Conservation (phyloP, 1,139 yeast genomes). For the Hansenula sp. region DNA sequence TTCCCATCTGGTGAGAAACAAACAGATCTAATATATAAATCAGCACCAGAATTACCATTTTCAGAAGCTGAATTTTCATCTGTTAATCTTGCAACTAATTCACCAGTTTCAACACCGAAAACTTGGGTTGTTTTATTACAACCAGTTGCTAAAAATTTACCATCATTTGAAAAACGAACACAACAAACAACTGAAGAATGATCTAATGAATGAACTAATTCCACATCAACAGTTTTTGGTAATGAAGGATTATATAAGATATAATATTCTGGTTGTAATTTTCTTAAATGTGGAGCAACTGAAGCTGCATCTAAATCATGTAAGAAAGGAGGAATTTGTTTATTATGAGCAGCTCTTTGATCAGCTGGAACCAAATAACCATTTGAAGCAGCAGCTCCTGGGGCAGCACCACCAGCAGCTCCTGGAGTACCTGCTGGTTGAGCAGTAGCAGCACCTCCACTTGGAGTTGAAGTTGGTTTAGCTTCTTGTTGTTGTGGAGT, state of each 20-base stretch:
- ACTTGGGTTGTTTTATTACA: constrained; percentile 96
- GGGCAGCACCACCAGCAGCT: constrained; percentile 2
- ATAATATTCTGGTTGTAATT: constrained; percentile 83
- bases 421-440: constrained; percentile 16
- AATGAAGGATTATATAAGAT: constrained; percentile 89
- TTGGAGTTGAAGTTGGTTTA: constrained; percentile 5
- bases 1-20: constrained; percentile 97
- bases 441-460: constrained; percentile 13
- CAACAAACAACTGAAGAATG: constrained; percentile 96
- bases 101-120: constrained; percentile 89
- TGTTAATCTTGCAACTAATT: constrained; percentile 76
- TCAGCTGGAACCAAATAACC: constrained; percentile 33
- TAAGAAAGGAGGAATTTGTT: constrained; percentile 77
- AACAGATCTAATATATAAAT: constrained; percentile 89
- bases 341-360: constrained; percentile 54
- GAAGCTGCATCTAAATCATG: constrained; percentile 76
- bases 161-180: constrained; percentile 89
- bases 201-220: constrained; percentile 82
- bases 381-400: constrained; percentile 8
- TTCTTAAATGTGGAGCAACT: constrained; percentile 75
- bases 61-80: constrained; percentile 59
- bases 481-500: constrained; percentile 19
- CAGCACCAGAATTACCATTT: constrained; percentile 41
- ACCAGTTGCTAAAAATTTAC: constrained; percentile 93
- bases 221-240: constrained; percentile 72